Evolutionary conservation across 352 stramenopile species (phyloP).

Genomic region (Phytopythium mirpurense): DNA sequence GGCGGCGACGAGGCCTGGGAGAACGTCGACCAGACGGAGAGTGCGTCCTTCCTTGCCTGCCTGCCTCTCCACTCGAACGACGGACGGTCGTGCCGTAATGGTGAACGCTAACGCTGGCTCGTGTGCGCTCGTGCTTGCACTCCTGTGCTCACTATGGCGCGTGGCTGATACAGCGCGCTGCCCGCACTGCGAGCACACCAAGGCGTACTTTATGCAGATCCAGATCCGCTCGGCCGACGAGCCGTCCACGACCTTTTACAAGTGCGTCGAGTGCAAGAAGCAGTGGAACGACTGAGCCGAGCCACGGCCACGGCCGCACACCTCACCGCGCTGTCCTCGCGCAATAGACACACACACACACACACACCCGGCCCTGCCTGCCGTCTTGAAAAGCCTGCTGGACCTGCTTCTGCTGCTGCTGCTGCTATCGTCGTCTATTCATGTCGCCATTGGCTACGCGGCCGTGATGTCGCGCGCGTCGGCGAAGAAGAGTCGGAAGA

Average conservation of each 20-base stretch:
- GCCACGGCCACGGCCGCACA: neutral
- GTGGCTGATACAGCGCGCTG: constrained; percentile 90
- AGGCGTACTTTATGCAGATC: constrained; percentile 99
- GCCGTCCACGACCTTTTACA: constrained; percentile 99
- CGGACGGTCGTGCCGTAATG: neutral
- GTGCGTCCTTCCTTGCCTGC: constrained; percentile 27
- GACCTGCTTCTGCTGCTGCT: too few relatives aligned
- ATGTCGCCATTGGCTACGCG: constrained; percentile 2
- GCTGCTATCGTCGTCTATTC: neutral
- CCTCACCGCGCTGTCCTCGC: too few relatives aligned
- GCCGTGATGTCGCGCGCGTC: constrained; percentile 43
- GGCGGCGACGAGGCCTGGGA: constrained; percentile 97
- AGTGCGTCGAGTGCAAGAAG: constrained; percentile 97
- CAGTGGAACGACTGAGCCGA: constrained; percentile 91
- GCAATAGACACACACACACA: neutral
- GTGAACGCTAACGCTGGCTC: constrained; percentile 1
- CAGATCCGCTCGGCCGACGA: constrained; percentile 99
- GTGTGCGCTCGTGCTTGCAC: too few relatives aligned
- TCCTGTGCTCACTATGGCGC: too few relatives aligned
- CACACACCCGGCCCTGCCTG: too few relatives aligned
- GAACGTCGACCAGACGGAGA: constrained; percentile 97
- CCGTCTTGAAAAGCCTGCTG: too few relatives aligned
- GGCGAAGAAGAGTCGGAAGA: constrained; percentile 63
- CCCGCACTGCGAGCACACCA: constrained; percentile 92
- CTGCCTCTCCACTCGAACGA: too few relatives aligned